Conservation (phyloP, 768 basidiomycete genomes). For the Naematelia encephala region DNA sequence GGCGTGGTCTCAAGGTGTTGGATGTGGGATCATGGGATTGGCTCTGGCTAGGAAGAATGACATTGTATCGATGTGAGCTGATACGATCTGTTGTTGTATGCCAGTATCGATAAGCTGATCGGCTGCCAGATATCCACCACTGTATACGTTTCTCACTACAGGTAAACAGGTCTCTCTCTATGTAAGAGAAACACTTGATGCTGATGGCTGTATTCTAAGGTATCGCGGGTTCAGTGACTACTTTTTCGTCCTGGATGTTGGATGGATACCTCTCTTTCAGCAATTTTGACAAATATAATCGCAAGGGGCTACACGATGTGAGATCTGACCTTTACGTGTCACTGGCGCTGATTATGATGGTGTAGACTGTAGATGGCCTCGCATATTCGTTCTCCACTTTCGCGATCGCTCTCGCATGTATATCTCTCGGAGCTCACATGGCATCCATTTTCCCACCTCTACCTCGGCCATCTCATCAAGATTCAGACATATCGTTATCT, state of each 20-base stretch:
- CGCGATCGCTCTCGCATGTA: conserved; percentile 68
- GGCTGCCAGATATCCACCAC: conserved; percentile 71
- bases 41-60: conserved; percentile 67
- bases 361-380: conserved; percentile 80
- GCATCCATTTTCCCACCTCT: conserved; percentile 52
- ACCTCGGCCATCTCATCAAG: conserved; percentile 2
- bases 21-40: conserved; percentile 90
- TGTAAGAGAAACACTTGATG: background rate
- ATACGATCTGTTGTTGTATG: background rate
- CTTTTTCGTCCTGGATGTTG: conserved; percentile 92
- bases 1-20: conserved; percentile 78
- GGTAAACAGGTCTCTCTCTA: conserved; percentile 55
- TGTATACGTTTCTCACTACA: conserved; percentile 84
- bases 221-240: conserved; percentile 93
- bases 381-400: conserved; percentile 76
- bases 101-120: background rate
- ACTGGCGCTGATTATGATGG: background rate
- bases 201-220: conserved; percentile 55
- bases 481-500: background rate
- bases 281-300: conserved; percentile 59
- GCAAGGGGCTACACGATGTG: conserved; percentile 70
- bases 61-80: conserved; percentile 68
- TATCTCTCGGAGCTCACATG: conserved; percentile 70
- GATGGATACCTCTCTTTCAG: conserved; percentile 83
- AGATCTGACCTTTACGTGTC: conserved; percentile 41